These are phyloP conservation scores for Rhododendron kiyosumense DNA, from an alignment of 148 eudicot species.

Conservation along the genomic window DNA sequence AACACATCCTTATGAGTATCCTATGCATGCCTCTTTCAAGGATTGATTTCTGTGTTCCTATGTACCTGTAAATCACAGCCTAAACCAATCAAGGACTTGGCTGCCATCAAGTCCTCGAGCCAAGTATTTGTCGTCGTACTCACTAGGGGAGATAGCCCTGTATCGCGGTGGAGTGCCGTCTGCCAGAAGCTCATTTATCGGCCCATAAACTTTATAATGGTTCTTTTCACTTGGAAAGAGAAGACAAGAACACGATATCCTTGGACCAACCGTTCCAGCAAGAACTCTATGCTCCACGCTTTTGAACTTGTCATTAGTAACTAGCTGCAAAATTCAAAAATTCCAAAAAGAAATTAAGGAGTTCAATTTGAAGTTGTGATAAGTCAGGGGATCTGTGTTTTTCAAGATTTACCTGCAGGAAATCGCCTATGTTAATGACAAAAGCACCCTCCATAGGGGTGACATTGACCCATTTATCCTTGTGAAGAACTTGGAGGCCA, in stretches of 20 bases:
- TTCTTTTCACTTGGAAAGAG: not conserved
- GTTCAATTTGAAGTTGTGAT: not conserved
- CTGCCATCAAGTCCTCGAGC: not conserved
- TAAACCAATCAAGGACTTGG: not conserved
- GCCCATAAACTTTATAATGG: not conserved
- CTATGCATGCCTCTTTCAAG: not conserved
- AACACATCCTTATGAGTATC: not conserved
- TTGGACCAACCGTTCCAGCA: slow-evolving; percentile 9
- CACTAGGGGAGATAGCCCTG: not conserved
- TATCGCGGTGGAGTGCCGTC: not conserved
- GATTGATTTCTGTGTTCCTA: not conserved
- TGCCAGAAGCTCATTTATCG: not conserved
- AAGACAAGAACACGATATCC: not conserved
- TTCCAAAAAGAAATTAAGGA: not conserved
- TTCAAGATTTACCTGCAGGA: slow-evolving; percentile 30
- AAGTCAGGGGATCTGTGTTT: not conserved
- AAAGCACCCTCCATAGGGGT: slow-evolving; percentile 37
- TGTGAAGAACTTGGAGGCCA: slow-evolving; percentile 43
- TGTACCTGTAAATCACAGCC: not conserved
- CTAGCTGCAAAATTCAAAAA: slow-evolving; percentile 28
- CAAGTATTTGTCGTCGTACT: not conserved
- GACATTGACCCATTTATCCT: slow-evolving; percentile 35
- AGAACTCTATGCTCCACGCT: slow-evolving; percentile 71
- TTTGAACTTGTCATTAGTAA: slow-evolving; percentile 59
- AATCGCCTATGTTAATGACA: slow-evolving; percentile 34